phyloP scores from a whole-genome alignment of 2,329 filamentous ascomycete species.

The Amylocarpus encephaloides region DNA sequence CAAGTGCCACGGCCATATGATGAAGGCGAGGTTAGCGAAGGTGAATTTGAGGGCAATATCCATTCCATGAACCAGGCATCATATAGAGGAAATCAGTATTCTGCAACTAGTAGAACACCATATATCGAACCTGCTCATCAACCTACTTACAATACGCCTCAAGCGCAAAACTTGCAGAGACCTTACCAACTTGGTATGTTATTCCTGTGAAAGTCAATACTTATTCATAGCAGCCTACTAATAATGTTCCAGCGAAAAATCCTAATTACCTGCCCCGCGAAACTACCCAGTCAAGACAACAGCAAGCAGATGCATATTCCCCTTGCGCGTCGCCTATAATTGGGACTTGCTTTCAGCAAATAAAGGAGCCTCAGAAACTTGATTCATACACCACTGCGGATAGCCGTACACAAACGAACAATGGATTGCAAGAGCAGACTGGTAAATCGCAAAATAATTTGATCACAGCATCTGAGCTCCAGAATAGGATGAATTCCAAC shows the following conservation, averaged over 20 bases:
- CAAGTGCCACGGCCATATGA: conserved; percentile 38
- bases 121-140: conserved; percentile 23
- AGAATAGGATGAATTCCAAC: conserved; percentile 8
- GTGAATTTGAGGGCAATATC: conserved; percentile 48
- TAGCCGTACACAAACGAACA: conserved; percentile 1
- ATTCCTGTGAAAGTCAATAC: not conserved
- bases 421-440: conserved; percentile 7
- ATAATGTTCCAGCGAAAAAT: conserved; percentile 13
- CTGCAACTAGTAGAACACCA: conserved; percentile 16
- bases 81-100: conserved; percentile 28
- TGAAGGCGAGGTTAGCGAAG: conserved; percentile 73
- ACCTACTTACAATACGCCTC: conserved; percentile 16
- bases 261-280: conserved; percentile 17
- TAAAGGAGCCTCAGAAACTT: conserved; percentile 7
- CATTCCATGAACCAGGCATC: conserved; percentile 8
- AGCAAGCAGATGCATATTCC: conserved; percentile 25
- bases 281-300: conserved; percentile 15
- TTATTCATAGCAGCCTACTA: not conserved
- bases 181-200: conserved; percentile 19
- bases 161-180: conserved; percentile 17
- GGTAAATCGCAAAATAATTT: conserved; percentile 10
- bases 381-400: conserved; percentile 7
- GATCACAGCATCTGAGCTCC: conserved; percentile 1
- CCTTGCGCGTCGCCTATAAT: conserved; percentile 20
- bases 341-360: conserved; percentile 11